Evolutionary conservation across 768 basidiomycete genomes (phyloP), one percentile per base, ranked within the genome.

Genomic region (Cantharellus anzutake): DNA sequence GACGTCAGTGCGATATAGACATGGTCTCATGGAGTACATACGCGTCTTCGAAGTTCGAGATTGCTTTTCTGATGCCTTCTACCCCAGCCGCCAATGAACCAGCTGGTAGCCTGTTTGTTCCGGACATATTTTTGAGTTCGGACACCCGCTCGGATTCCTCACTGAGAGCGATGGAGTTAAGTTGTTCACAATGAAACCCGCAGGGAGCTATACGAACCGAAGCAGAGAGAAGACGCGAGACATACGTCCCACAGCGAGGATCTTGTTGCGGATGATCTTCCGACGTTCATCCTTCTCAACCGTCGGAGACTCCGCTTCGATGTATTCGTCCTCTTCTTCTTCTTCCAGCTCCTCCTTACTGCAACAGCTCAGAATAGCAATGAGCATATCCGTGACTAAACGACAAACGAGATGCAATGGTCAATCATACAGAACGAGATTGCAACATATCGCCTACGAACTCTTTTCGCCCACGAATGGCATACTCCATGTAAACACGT

Each of bases 391-490:
- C 62, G 91, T 93, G 72, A 99, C 94, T 98, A 61, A 3, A 2
- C 61, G 16, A 55, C 20, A 3, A 58, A 4, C 40, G 50, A 7
- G 20, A 35, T 16, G 53, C 16, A 60, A 29, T 52, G 56, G 55
- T 42, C 42, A 56, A 34, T 7, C 29, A 29, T 5, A 51, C 5
- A 42, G 55, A 16, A 35, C 41, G 5, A 58, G 35, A 35, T 20
- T 3, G 11, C 29, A 41, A 53, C 14, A 57, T 40, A 20, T 4
- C n/a, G 29, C 44, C 11, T 41, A 73, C 80, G 59, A 65, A 90
- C 94, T 98, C 73, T 99, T 98, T 71, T 93, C 87, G 63, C 93
- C 96, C 4, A 99, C 96, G 67, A 98, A 98, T 0, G 96, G 96
- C 61, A 99, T 71, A 75, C 85, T 88, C 96, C 96, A 99, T 0